Conservation (phyloP, 1,139 yeast genomes). For the Blastobotrys illinoisensis region DNA sequence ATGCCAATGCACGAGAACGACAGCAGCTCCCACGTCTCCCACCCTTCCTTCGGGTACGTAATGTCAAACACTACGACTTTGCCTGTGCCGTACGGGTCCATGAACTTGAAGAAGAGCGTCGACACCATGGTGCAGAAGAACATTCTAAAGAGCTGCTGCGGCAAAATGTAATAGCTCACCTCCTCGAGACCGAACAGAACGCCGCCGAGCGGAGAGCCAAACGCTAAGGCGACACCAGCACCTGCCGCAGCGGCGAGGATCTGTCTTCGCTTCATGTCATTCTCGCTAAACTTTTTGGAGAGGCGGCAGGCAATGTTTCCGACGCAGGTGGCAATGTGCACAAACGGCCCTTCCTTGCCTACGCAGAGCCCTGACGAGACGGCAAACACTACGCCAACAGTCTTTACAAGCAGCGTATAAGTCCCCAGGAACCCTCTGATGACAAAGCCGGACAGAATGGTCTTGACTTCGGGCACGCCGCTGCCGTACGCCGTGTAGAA, state of each 20-base stretch:
- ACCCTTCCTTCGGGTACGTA: slow-evolving; percentile 45
- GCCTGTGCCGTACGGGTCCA: slow-evolving; percentile 61
- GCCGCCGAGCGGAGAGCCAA: slow-evolving; percentile 68
- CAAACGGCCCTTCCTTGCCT: slow-evolving; percentile 72
- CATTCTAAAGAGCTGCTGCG: slow-evolving; percentile 52
- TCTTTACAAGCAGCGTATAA: slow-evolving; percentile 48
- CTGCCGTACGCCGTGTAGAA: slow-evolving; percentile 57
- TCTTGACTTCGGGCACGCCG: slow-evolving; percentile 59
- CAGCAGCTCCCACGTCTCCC: slow-evolving; percentile 47
- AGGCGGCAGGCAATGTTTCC: slow-evolving; percentile 54
- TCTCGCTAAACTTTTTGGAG: slow-evolving; percentile 45
- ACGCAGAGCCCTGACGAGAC: slow-evolving; percentile 62
- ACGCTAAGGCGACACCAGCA: slow-evolving; percentile 63
- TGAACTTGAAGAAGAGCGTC: slow-evolving; percentile 49
- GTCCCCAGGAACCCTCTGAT: slow-evolving; percentile 49
- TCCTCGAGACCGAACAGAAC: slow-evolving; percentile 62
- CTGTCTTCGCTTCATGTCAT: slow-evolving; percentile 53
- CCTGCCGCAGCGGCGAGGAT: slow-evolving; percentile 59
- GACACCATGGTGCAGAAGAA: slow-evolving; percentile 59
- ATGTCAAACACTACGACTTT: slow-evolving; percentile 56
- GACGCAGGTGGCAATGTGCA: slow-evolving; percentile 62
- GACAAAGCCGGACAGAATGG: slow-evolving; percentile 30
- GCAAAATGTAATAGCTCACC: slow-evolving; percentile 54
- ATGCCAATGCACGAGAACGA: slow-evolving; percentile 48
- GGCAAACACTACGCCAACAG: slow-evolving; percentile 49